Conservation (phyloP, 2,329 filamentous ascomycete species). For the Epichloe sp. region DNA sequence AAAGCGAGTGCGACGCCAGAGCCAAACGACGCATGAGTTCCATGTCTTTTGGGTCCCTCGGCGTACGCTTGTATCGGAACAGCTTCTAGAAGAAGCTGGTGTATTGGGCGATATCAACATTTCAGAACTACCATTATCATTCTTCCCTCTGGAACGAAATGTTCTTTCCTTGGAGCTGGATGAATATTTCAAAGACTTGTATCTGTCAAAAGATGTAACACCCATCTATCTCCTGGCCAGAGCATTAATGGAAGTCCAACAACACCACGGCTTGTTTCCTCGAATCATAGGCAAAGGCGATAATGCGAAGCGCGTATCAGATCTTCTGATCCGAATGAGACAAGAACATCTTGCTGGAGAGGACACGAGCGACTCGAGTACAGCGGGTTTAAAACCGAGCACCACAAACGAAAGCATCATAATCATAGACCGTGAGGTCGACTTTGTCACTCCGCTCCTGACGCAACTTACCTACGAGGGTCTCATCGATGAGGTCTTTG, state of each 20-base stretch:
- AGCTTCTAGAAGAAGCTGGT: conserved; percentile 82
- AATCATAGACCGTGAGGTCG: conserved; percentile 88
- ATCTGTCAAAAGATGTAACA: conserved; percentile 80
- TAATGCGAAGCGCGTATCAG: conserved; percentile 77
- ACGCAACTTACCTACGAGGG: conserved; percentile 97
- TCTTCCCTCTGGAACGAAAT: conserved; percentile 85
- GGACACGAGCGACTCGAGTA: conserved; percentile 47
- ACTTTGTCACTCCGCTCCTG: conserved; percentile 81
- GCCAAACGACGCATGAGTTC: conserved; percentile 86
- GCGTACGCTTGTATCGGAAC: conserved; percentile 80
- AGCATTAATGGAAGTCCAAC: conserved; percentile 88
- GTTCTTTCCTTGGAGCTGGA: conserved; percentile 83
- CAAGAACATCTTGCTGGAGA: conserved; percentile 77
- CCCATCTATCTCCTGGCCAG: conserved; percentile 80
- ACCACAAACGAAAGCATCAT: conserved; percentile 81
- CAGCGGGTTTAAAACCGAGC: conserved; percentile 67
- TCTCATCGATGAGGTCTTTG: conserved; percentile 83
- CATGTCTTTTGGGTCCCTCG: conserved; percentile 93
- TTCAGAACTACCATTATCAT: conserved; percentile 73
- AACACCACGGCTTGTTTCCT: conserved; percentile 84
- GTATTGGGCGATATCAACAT: conserved; percentile 88
- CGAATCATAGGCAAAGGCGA: conserved; percentile 93
- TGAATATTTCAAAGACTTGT: conserved; percentile 75
- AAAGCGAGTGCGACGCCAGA: conserved; percentile 75
- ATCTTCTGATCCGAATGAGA: conserved; percentile 80